Conservation (phyloP, 2,329 filamentous ascomycete species). For the Talaromyces sp. region DNA sequence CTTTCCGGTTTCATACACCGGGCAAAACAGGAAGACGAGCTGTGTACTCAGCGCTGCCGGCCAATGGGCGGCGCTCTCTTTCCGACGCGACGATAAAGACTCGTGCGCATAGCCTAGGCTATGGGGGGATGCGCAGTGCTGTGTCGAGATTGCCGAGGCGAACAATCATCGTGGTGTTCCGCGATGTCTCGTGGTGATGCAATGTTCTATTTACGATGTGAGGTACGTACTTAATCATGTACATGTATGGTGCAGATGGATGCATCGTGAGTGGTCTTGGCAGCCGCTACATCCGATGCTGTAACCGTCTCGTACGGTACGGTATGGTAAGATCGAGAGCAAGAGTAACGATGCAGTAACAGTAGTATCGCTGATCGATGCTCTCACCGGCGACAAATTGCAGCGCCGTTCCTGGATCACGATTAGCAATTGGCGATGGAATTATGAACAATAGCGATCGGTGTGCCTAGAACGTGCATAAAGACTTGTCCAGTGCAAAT, state of each 20-base stretch:
- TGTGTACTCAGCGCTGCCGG: slow-evolving; percentile 26
- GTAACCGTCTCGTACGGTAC: neutral
- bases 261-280: neutral
- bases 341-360: neutral
- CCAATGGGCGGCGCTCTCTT: slow-evolving; percentile 19
- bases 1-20: slow-evolving; percentile 40
- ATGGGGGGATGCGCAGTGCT: neutral
- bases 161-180: neutral
- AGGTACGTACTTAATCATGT: neutral
- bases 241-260: neutral
- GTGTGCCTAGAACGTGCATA: neutral
- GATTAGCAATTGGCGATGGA: neutral
- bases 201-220: neutral
- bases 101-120: neutral
- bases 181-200: neutral
- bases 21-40: slow-evolving; percentile 37
- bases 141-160: neutral
- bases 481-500: neutral
- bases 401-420: neutral
- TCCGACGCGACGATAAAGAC: neutral
- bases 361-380: neutral
- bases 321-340: neutral
- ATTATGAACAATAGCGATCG: no score
- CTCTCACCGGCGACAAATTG: neutral
- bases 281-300: neutral